Base-by-base conservation (phyloP, 2,329 filamentous ascomycete species). In the Aspergillus hortae region DNA sequence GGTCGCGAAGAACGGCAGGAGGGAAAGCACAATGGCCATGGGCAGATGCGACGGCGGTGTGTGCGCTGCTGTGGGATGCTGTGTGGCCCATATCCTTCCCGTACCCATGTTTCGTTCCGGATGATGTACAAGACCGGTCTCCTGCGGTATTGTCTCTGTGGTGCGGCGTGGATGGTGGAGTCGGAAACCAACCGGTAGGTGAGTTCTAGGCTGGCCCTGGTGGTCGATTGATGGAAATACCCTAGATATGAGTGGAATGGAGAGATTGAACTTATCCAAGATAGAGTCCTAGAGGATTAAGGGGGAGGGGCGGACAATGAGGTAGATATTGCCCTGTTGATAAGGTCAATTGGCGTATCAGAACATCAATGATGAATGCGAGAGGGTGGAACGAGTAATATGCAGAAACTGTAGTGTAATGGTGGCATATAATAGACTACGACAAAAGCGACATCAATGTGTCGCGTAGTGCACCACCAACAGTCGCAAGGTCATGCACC, bases 41-140 rank as follows among this genome's bases (percentile, higher is more conserved):
- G 49, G 3, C 45, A 52, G 3, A 41, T 59, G 19, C 56, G 75
- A 69, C 72, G 79, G 48, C 71, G 76, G 38, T 85, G 81, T 61
- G 80, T 81, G 17, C 75, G 86, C 36, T 89, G 86, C 65, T 78
- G 82, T 42, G 76, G 81, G 45, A 76, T 87, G n/a, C 87, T 87
- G 76, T 84, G 86, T 61, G 84, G 88, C 56, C 70, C 80, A 21
- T 64, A 63, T n/a, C 60, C 71, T 14, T 68, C 68, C 1, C 67
- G 70, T 15, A 67, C 72, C 7, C 41, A 67, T 11, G 52, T 66
- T 9, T 67, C 65, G 45, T 71, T 71, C 44, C 65, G 66, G 23
- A 66, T 74, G 67, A 63, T 72, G 49, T 62, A 63, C 44, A 72
- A 69, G 55, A 52, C 73, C 56, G 66, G 66, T 27, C 51, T 73